Evolutionary conservation across 1,284 basidiomycete species (phyloP), one percentile per base, ranked within the genome.

Genomic region (Phenoliferia sp.): DNA sequence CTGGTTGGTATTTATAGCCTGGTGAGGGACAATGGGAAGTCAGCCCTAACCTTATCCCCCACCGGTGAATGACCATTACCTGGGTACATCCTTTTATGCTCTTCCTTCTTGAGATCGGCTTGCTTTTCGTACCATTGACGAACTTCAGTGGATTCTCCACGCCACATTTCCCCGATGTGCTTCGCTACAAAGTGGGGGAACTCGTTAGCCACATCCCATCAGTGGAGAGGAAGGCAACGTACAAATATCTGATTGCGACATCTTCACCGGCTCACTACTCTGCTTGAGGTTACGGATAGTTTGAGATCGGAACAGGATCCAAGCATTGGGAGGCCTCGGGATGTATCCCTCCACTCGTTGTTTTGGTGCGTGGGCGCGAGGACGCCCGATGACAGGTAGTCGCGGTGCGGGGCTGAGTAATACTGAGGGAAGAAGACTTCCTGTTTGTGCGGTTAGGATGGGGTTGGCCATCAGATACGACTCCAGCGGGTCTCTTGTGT

Each of bases 241-340:
- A 64, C 63, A 71, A n/a, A 73, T 65, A 31, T 71, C 70, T 22
- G 70, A 68, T 34, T 73, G 72, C 9, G 72, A 67, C 31, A 62
- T 61, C 44, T 66, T 65, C 19, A 59, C 54, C 31, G 68, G 65
- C 60, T 68, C 58, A 31, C 64, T 65, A 22, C 50, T 61, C 16
- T 36, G 62, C 29, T 59, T 63, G 55, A 73, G 64, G n/a, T 65
- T 62, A 22, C 58, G 59, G 16, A 71, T 69, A 15, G 65, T 59
- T 15, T 87, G 84, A 2, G 88, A 87, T 54, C 92, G 86, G 78
- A 92, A 96, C n/a, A 95, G 75, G 69, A 96, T 94, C 90, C 91
- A 95, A 0, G 92, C 88, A 78, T 95, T 95, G 22, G 88, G 87
- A 2, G 93, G 93, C 0, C 92, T 85, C 1, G 87, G 87, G 0